A percentile compares a stretch with the other conserved stretches of the same genome.
Evolutionary conservation across 352 stramenopile species (phyloP).

Genomic region (Pilasporangium apinafurcum): DNA sequence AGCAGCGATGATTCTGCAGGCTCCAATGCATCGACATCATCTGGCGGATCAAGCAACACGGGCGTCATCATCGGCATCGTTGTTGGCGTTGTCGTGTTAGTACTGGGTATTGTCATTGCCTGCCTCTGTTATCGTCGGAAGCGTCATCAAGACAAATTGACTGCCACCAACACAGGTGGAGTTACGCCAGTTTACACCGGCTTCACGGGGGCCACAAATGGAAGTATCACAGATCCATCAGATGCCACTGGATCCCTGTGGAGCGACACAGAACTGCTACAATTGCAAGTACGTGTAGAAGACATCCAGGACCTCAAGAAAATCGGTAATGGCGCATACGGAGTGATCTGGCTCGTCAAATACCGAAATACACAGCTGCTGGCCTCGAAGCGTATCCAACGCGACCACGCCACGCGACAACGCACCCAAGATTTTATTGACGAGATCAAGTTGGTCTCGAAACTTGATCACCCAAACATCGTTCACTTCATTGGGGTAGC

Average conservation of each 20-base stretch:
- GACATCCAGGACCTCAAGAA: slow-evolving; percentile 44
- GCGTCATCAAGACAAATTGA: not conserved
- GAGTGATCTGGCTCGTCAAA: slow-evolving; percentile 35
- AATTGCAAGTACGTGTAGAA: slow-evolving; percentile 23
- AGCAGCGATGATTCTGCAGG: too few relatives aligned
- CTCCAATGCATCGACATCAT: too few relatives aligned
- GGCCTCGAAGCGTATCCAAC: slow-evolving; percentile 18
- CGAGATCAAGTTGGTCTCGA: slow-evolving; percentile 7
- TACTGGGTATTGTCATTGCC: not conserved
- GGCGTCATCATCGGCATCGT: not conserved
- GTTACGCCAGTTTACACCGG: not conserved
- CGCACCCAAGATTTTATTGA: slow-evolving; percentile 11
- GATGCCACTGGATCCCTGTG: too few relatives aligned
- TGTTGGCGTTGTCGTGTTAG: not conserved
- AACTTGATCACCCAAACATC: slow-evolving; percentile 10
- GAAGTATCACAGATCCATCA: too few relatives aligned
- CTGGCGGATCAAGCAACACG: not conserved
- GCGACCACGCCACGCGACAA: not conserved
- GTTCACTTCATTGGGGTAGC: slow-evolving; percentile 9
- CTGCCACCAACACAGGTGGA: not conserved
- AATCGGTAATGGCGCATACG: slow-evolving; percentile 26
- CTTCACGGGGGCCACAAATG: not conserved
- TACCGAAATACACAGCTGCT: slow-evolving; percentile 21
- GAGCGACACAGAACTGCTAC: slow-evolving; percentile 28
- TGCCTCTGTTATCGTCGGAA: not conserved